phyloP scores from a whole-genome alignment of 139 green algal genomes.

The Picochlorum sp. region DNA sequence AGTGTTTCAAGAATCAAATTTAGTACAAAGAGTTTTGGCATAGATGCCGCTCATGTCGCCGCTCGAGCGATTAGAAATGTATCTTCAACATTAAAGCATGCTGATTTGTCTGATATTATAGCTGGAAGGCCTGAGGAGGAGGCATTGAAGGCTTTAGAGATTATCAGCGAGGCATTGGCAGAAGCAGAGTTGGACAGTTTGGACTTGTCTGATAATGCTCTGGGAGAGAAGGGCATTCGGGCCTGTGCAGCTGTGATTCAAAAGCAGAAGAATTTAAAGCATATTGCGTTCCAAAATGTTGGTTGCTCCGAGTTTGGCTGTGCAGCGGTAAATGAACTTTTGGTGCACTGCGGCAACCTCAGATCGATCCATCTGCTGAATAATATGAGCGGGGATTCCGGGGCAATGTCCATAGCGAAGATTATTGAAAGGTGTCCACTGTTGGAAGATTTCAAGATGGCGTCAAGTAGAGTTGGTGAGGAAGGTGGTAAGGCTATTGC shows the following conservation, averaged over 20 bases:
- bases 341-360: conserved; percentile 32
- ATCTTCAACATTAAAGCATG: conserved; percentile 42
- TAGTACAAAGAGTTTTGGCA: conserved; percentile 82
- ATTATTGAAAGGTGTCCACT: conserved; percentile 55
- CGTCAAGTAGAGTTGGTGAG: conserved; percentile 67
- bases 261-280: conserved; percentile 39
- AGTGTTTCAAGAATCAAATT: conserved; percentile 68
- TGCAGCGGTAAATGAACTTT: conserved; percentile 66
- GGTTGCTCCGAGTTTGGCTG: conserved; percentile 80
- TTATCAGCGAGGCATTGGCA: conserved; percentile 50
- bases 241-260: conserved; percentile 56
- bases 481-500: conserved; percentile 61
- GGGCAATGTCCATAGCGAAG: conserved; percentile 33
- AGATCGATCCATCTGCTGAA: conserved; percentile 79
- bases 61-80: conserved; percentile 56
- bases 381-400: conserved; percentile 88
- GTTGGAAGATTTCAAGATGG: conserved; percentile 72
- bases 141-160: conserved; percentile 65
- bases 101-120: conserved; percentile 86
- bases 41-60: conserved; percentile 68
- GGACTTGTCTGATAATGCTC: conserved; percentile 84
- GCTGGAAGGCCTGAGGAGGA: conserved; percentile 77
- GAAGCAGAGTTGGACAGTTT: conserved; percentile 41
- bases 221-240: conserved; percentile 88
- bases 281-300: conserved; percentile 76